A percentile compares a stretch with the other conserved stretches of the same genome.
These are phyloP conservation scores for Pestalotiopsis sp. DNA, from an alignment of 2,329 filamentous ascomycete species.

Conservation along the genomic window DNA sequence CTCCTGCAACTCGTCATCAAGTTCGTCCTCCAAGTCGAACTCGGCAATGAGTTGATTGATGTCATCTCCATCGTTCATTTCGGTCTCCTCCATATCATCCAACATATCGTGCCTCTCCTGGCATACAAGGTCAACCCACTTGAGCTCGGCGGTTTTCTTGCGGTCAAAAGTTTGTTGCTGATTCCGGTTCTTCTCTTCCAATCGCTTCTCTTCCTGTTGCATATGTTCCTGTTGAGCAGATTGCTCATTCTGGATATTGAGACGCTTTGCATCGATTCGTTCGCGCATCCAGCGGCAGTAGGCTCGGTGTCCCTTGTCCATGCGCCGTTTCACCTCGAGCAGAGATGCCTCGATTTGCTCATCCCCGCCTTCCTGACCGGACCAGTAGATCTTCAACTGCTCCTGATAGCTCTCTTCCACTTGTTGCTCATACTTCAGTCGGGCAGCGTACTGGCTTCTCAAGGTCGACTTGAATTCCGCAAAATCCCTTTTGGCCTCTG, in stretches of 20 bases:
- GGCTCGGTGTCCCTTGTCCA: constrained; percentile 40
- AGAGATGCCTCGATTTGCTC: constrained; percentile 32
- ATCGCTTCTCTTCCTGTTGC: constrained; percentile 35
- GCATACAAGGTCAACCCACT: constrained; percentile 46
- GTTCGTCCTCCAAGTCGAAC: not conserved
- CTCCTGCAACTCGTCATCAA: not conserved
- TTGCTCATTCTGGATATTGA: constrained; percentile 38
- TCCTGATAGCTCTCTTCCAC: constrained; percentile 45
- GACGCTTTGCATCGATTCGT: constrained; percentile 38
- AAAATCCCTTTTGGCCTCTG: constrained; percentile 28
- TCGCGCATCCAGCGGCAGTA: constrained; percentile 42
- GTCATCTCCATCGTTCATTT: constrained; percentile 39
- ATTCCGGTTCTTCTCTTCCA: constrained; percentile 26
- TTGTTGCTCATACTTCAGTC: constrained; percentile 39
- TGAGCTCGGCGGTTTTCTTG: constrained; percentile 42
- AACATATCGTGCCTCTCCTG: constrained; percentile 45
- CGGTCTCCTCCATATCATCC: constrained; percentile 38
- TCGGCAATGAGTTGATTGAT: constrained; percentile 26
- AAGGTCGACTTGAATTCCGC: constrained; percentile 34
- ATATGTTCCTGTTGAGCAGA: constrained; percentile 42
- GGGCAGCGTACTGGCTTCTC: constrained; percentile 39
- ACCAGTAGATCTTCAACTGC: constrained; percentile 40
- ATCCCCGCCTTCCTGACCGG: constrained; percentile 31
- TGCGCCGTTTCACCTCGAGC: constrained; percentile 33
- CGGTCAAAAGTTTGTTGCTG: constrained; percentile 31